phyloP scores from a whole-genome alignment of 441 rosid species.

The Jatropha multifida region DNA sequence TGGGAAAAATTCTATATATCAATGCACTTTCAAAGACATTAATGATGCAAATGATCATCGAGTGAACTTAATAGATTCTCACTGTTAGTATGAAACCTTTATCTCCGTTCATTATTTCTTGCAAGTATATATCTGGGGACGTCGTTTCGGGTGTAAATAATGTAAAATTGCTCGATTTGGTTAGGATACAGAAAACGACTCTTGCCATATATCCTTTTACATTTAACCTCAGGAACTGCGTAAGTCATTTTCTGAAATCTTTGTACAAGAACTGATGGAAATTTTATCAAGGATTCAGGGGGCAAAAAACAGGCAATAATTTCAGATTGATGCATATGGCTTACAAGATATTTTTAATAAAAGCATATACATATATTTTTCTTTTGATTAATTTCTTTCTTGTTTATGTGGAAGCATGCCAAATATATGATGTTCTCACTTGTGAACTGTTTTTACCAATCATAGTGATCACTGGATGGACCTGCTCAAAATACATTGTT shows the following conservation, averaged over 20 bases:
- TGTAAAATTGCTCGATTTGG: not conserved
- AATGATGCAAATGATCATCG: not conserved
- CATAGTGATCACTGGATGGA: not conserved
- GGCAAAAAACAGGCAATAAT: not conserved
- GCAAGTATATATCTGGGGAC: not conserved
- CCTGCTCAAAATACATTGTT: conserved; percentile 1
- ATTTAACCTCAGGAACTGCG: not conserved
- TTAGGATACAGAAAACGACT: not conserved
- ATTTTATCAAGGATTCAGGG: not conserved
- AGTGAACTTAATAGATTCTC: not conserved
- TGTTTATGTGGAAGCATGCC: not conserved
- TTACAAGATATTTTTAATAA: not conserved
- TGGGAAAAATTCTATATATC: not conserved
- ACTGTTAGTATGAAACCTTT: not conserved
- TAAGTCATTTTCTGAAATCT: not conserved
- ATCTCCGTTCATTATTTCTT: not conserved
- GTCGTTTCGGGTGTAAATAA: not conserved
- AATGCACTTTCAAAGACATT: not conserved
- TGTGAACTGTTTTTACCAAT: not conserved
- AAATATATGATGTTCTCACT: not conserved
- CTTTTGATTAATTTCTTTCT: not conserved
- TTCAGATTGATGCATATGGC: not conserved
- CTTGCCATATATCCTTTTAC: not conserved
- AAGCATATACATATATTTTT: not conserved
- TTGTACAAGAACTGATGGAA: not conserved